Evolutionary conservation across 768 basidiomycete genomes (phyloP), one percentile per base, ranked within the genome.

Genomic region (Candolleomyces aberdarensis): DNA sequence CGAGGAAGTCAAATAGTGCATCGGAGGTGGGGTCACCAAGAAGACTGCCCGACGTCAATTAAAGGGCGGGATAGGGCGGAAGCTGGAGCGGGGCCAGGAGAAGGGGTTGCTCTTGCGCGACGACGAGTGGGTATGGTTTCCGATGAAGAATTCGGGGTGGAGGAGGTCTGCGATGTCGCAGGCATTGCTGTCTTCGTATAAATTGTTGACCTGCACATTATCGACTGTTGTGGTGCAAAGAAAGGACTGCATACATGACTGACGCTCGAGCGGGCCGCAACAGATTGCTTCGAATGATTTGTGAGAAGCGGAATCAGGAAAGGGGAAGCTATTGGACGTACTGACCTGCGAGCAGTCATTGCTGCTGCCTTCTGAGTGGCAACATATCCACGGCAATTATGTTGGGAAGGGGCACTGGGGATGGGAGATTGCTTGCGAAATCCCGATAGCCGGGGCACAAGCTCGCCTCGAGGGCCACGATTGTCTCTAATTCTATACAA

Each of bases 131-230:
- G 3, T 40, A 17, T 3, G 47, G 57, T 67, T 71, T 64, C 70
- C 70, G 31, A 69, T 70, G 58, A 84, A 80, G 58, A 85, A 78
- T 62, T 90, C 88, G 54, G 86, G 77, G 70, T 89, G 83, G 74
- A 90, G 83, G 64, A 87, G 82, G 67, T 89, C 86, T 69, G 79
- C 82, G 66, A 88, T 74, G 65, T 83, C 78, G 58, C 62, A 62
- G 50, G 40, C 53, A 43, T 36, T 58, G 55, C 52, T 51, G 13
- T 40, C 47, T 20, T 43, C 41, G 26, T 43, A 29, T 5, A 32
- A 17, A 3, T 41, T 19, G 20, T 56, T 36, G 36, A 56, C 54
- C 54, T 56, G 54, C 54, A 56, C 41, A 15, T 5, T 15, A 14
- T 5, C 5, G 5, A 14, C 5, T 4, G 44, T 46, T 19, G 44